Evolutionary conservation across 495 filamentous ascomycete species (phyloP).

Genomic region (Penicillium herquei): DNA sequence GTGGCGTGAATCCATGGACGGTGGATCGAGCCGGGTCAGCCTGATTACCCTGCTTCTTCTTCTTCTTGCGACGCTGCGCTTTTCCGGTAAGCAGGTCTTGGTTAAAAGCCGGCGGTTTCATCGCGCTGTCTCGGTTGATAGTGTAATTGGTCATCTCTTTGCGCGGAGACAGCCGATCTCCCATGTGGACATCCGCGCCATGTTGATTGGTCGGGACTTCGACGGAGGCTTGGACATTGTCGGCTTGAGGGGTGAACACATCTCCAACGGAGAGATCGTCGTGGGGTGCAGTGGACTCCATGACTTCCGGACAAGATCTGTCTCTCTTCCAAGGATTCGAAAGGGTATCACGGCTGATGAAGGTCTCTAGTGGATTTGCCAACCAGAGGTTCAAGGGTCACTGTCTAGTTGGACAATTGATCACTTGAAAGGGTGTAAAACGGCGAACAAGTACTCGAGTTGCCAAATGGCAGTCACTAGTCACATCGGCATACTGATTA

Average conservation of each 20-base stretch:
- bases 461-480: conserved; percentile 16
- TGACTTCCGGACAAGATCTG: conserved; percentile 6
- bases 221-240: conserved; percentile 29
- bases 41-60: conserved; percentile 48
- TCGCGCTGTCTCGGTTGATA: conserved; percentile 12
- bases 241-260: conserved; percentile 46
- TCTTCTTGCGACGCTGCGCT: conserved; percentile 41
- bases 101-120: conserved; percentile 24
- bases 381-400: not conserved
- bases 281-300: conserved; percentile 23
- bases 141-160: conserved; percentile 17
- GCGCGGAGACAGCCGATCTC: conserved; percentile 26
- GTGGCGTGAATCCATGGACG: conserved; percentile 82
- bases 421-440: conserved; percentile 21
- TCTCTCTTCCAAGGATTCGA: not conserved
- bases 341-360: not conserved
- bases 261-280: conserved; percentile 47
- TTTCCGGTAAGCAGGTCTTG: conserved; percentile 32
- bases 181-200: conserved; percentile 31
- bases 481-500: conserved; percentile 9
- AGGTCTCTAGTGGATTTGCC: not conserved
- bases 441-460: conserved; percentile 21
- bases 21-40: conserved; percentile 66
- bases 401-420: conserved; percentile 13
- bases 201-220: conserved; percentile 27